These are phyloP conservation scores for Takakia lepidozioides DNA, from an alignment of 225 moss, liverwort and hornwort species.

Conservation along the genomic window DNA sequence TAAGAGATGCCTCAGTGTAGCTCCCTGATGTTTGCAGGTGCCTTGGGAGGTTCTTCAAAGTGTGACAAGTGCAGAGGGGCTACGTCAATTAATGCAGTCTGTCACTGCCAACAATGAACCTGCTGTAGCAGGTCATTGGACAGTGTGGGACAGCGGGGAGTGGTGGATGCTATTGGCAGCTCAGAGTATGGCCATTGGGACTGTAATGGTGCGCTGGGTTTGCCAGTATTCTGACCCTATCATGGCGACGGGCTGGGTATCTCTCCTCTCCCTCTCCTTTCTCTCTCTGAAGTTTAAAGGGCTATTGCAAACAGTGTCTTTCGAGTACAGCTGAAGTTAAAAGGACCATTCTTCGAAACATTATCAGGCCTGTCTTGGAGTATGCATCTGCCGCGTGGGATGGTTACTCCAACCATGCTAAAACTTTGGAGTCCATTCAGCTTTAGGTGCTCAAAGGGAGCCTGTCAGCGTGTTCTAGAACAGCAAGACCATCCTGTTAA, in stretches of 20 bases:
- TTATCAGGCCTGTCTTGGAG: too few species aligned
- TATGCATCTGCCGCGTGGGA: too few species aligned
- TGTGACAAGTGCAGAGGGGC: slow-evolving; percentile 14
- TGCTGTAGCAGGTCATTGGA: slow-evolving; percentile 32
- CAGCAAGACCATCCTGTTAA: too few species aligned
- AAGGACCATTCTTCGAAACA: too few species aligned
- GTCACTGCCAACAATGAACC: slow-evolving; percentile 14
- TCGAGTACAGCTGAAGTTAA: too few species aligned
- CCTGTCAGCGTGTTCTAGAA: too few species aligned
- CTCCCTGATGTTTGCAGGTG: slow-evolving; percentile 32
- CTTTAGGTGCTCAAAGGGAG: too few species aligned
- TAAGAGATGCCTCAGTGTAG: too few species aligned
- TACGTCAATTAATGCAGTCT: slow-evolving; percentile 17
- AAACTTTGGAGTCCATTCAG: too few species aligned
- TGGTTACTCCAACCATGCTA: too few species aligned
- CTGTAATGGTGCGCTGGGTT: slow-evolving; percentile 98
- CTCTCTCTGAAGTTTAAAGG: too few species aligned
- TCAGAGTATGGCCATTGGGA: slow-evolving; percentile 97
- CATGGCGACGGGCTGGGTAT: slow-evolving; percentile 94
- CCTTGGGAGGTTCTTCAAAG: slow-evolving; percentile 61
- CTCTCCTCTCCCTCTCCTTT: not conserved
- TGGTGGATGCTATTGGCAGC: slow-evolving; percentile 99
- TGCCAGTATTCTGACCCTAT: slow-evolving; percentile 85
- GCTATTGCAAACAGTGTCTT: too few species aligned
- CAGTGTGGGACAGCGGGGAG: slow-evolving; percentile 85